Evolutionary conservation across 371 early-diverging fungal genomes (phyloP).

Genomic region (Rhizomucor pusillus): DNA sequence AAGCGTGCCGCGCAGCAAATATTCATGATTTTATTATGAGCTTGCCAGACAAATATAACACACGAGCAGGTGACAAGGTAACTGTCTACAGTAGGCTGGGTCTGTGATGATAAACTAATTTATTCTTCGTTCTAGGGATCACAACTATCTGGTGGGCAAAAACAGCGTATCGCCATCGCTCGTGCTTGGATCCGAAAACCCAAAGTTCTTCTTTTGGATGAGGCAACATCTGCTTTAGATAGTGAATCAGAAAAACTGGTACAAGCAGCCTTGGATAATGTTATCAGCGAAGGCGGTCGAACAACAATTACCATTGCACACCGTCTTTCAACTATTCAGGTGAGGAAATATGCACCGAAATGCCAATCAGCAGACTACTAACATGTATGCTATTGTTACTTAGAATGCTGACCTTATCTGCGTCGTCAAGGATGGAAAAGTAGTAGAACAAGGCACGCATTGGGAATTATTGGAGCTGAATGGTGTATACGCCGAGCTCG

Average conservation of each 20-base stretch:
- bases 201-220: constrained; percentile 76
- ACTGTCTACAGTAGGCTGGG: too few species aligned
- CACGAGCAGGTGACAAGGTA: constrained; percentile 80
- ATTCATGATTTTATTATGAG: constrained; percentile 70
- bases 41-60: constrained; percentile 77
- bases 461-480: constrained; percentile 45
- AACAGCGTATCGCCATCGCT: constrained; percentile 71
- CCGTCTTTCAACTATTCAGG: constrained; percentile 60
- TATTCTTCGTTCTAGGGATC: too few species aligned
- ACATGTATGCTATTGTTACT: constrained; percentile 13
- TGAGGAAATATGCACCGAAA: neutral
- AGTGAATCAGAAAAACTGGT: constrained; percentile 88
- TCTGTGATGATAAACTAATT: too few species aligned
- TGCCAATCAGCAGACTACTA: neutral
- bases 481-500: constrained; percentile 49
- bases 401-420: constrained; percentile 76
- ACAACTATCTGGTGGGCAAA: constrained; percentile 88
- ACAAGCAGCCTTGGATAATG: constrained; percentile 81
- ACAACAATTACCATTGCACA: constrained; percentile 68
- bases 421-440: constrained; percentile 64
- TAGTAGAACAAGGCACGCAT: constrained; percentile 71
- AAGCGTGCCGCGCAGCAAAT: constrained; percentile 46
- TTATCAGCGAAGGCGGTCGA: constrained; percentile 56
- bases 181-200: constrained; percentile 39
- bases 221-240: constrained; percentile 95